These are phyloP conservation scores for Cystobasidium slooffiae DNA, from an alignment of 1,284 basidiomycete genomes.

Conservation along the genomic window DNA sequence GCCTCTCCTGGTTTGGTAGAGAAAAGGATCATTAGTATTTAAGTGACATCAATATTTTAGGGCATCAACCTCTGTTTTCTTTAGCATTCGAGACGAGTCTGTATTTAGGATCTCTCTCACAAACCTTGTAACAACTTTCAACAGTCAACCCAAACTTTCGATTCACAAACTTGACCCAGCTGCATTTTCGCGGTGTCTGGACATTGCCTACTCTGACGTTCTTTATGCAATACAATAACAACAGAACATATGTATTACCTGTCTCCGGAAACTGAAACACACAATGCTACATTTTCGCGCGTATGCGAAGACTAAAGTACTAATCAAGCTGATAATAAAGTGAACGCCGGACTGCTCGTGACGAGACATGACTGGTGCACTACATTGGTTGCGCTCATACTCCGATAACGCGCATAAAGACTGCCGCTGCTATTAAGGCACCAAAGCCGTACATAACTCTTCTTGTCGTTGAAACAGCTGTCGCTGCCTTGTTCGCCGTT, in stretches of 20 bases:
- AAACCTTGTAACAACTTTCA: slow-evolving; percentile 33
- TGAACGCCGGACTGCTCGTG: no score
- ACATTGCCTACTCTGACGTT: neutral
- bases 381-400: slow-evolving; percentile 1
- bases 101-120: neutral
- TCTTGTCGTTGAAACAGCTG: slow-evolving; percentile 9
- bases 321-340: no score
- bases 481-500: slow-evolving; percentile 9
- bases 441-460: slow-evolving; percentile 25
- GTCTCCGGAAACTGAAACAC: neutral
- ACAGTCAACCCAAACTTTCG: slow-evolving; percentile 6
- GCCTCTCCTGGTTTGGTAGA: no score
- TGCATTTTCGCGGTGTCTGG: neutral
- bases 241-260: neutral
- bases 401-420: slow-evolving; percentile 36
- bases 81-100: neutral
- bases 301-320: no score
- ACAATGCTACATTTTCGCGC: neutral
- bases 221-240: neutral
- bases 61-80: slow-evolving; percentile 30
- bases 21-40: neutral
- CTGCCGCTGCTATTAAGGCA: slow-evolving; percentile 30
- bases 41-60: neutral
- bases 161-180: neutral
- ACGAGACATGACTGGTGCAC: neutral